Percentiles rank a stretch among this genome's conserved stretches.
These are phyloP conservation scores for Myxozyma geophila DNA, from an alignment of 805 yeast species.

Conservation along the genomic window DNA sequence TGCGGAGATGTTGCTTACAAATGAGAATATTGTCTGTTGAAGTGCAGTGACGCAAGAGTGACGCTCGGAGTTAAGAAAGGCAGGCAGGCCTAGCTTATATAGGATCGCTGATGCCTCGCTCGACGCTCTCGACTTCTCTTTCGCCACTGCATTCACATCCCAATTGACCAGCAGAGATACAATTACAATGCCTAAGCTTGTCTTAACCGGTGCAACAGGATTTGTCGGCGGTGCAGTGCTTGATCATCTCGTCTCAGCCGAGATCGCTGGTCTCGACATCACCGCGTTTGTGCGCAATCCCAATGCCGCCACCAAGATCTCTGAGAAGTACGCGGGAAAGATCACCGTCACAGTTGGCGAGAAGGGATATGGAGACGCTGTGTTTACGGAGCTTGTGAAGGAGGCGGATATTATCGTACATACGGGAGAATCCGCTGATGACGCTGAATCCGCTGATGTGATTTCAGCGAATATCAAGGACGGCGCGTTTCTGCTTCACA, in stretches of 20 bases:
- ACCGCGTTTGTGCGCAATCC: slow-evolving; percentile 19
- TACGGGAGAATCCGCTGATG: slow-evolving; percentile 43
- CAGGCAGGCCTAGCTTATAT: not conserved
- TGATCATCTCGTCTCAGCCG: slow-evolving; percentile 6
- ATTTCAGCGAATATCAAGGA: slow-evolving; percentile 38
- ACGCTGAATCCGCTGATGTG: slow-evolving; percentile 40
- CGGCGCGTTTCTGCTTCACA: slow-evolving; percentile 45
- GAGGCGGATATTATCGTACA: slow-evolving; percentile 45
- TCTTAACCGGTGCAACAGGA: slow-evolving; percentile 28
- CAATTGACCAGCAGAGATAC: not conserved
- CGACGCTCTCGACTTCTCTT: too few species aligned
- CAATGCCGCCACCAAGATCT: slow-evolving; percentile 13
- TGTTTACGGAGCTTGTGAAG: slow-evolving; percentile 38
- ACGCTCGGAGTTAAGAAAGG: not conserved
- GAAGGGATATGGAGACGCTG: slow-evolving; percentile 36
- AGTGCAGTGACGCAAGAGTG: not conserved
- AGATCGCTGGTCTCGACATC: slow-evolving; percentile 3
- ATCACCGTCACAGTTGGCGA: slow-evolving; percentile 42
- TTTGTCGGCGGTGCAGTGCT: slow-evolving; percentile 30
- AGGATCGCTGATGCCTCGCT: too few species aligned
- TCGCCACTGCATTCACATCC: not conserved
- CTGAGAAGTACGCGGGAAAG: slow-evolving; percentile 22
- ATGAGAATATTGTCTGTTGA: too few species aligned
- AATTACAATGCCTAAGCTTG: slow-evolving; percentile 8
- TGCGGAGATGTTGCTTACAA: too few species aligned